These are phyloP conservation scores for Ministeria vibrans DNA, from an alignment of 78 protist genomes.

Conservation along the genomic window DNA sequence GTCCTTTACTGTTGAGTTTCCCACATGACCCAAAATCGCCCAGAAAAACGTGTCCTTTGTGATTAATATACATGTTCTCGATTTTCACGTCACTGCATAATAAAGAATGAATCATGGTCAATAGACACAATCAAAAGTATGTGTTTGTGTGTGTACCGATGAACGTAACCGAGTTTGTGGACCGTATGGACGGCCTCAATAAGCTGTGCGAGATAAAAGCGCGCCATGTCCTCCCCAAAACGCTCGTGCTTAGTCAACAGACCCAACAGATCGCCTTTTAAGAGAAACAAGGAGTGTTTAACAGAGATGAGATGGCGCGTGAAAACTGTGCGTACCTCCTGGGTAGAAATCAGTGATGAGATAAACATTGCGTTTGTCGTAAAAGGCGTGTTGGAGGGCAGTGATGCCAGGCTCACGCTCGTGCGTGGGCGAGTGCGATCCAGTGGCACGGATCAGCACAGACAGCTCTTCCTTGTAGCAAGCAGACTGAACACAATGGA, in stretches of 20 bases:
- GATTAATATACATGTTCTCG: constrained; percentile 63
- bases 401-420: neutral
- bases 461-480: constrained; percentile 68
- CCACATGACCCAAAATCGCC: constrained; percentile 49
- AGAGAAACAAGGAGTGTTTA: too few species aligned
- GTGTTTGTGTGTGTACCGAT: constrained; percentile 18
- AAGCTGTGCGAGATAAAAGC: constrained; percentile 78
- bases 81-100: constrained; percentile 88
- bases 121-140: neutral
- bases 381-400: constrained; percentile 69
- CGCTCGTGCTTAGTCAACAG: constrained; percentile 9
- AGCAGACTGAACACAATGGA: neutral
- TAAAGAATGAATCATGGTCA: neutral
- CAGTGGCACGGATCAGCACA: constrained; percentile 34
- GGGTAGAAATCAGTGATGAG: constrained; percentile 41
- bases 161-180: constrained; percentile 68
- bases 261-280: constrained; percentile 39
- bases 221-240: constrained; percentile 49
- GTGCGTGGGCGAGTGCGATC: neutral
- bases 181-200: constrained; percentile 71
- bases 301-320: too few species aligned
- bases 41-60: constrained; percentile 30
- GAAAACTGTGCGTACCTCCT: too few species aligned
- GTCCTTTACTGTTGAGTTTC: neutral
- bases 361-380: constrained; percentile 37